Evolutionary conservation across 164 flowering plant genomes (phyloP).

Genomic region (Dillenia turbinata): DNA sequence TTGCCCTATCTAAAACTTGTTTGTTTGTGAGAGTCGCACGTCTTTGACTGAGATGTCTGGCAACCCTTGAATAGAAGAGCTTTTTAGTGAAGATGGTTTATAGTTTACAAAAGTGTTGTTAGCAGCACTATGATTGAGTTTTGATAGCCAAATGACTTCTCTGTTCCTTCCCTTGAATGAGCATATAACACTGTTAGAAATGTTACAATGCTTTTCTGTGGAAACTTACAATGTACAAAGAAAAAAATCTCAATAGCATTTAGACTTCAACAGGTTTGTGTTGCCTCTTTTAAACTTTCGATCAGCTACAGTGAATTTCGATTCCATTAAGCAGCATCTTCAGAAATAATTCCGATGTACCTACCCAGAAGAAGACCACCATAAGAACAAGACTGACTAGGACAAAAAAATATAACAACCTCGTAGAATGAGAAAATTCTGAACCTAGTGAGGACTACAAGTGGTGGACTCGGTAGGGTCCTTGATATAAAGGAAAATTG

Average conservation of each 20-base stretch:
- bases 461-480: too few species aligned
- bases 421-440: too few species aligned
- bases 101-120: too few species aligned
- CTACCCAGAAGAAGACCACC: neutral
- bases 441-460: too few species aligned
- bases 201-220: neutral
- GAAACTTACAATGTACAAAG: constrained; percentile 5
- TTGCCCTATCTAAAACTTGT: too few species aligned
- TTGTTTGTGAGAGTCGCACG: too few species aligned
- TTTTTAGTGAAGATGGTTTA: too few species aligned
- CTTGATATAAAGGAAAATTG: too few species aligned
- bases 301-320: neutral
- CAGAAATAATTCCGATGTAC: neutral
- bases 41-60: too few species aligned
- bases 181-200: neutral
- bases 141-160: too few species aligned
- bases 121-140: too few species aligned
- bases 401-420: neutral
- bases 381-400: neutral
- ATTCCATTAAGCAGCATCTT: neutral
- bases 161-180: constrained; percentile 2
- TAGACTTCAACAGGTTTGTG: neutral
- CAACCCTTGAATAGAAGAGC: too few species aligned
- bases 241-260: neutral
- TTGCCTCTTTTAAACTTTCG: neutral